Conservation (phyloP, 2,329 filamentous ascomycete genomes). For the Setomelanomma holmii region DNA sequence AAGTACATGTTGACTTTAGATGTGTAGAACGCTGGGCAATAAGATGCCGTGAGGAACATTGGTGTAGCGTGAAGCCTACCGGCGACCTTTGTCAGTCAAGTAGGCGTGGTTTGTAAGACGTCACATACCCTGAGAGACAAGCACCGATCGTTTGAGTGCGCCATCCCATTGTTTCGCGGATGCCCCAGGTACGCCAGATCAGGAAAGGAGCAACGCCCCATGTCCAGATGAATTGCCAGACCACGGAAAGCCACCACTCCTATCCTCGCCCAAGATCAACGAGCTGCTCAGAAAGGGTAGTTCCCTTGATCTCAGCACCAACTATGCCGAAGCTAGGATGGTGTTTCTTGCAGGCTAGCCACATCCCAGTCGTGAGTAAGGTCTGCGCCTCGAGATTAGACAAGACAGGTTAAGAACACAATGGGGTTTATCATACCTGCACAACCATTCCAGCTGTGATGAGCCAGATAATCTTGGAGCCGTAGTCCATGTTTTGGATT, state of each 20-base stretch:
- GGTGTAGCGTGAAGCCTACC: conserved; percentile 24
- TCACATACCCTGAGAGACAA: conserved; percentile 21
- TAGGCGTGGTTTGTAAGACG: neutral
- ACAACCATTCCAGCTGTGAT: conserved; percentile 8
- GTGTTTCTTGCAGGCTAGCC: conserved; percentile 21
- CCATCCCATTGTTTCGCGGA: conserved; percentile 25
- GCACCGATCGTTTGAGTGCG: conserved; percentile 25
- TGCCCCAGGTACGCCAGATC: conserved; percentile 20
- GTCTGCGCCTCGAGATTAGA: conserved; percentile 4
- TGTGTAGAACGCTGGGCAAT: conserved; percentile 17
- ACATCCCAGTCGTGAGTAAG: conserved; percentile 15
- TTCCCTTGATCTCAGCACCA: conserved; percentile 20
- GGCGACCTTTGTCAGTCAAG: neutral
- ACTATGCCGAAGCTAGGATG: conserved; percentile 22
- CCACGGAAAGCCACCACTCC: conserved; percentile 29
- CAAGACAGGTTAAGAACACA: neutral
- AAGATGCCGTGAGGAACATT: conserved; percentile 27
- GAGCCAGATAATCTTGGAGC: conserved; percentile 5
- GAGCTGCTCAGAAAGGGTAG: conserved; percentile 20
- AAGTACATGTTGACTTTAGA: conserved; percentile 26
- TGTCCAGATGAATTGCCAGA: conserved; percentile 28
- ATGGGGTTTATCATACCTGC: neutral
- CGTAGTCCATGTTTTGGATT: conserved; percentile 3
- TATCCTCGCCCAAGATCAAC: conserved; percentile 22
- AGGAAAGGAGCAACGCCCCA: conserved; percentile 26